Evolutionary conservation across 768 basidiomycete species (phyloP), one percentile per base, ranked within the genome.

Genomic region (Agrocybe praecox): DNA sequence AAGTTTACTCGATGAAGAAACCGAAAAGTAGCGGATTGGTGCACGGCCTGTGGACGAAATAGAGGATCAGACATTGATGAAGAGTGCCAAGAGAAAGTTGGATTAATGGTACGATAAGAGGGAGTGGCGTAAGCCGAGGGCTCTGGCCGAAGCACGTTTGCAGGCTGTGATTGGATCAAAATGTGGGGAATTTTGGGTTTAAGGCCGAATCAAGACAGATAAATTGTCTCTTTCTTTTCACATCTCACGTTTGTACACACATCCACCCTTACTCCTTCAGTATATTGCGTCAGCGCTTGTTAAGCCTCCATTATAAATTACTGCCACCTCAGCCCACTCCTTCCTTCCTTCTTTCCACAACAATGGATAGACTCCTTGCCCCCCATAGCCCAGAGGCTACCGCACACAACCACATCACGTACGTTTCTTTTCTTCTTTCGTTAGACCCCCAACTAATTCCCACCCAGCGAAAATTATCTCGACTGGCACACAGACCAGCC

Each of bases 321-420:
- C 36, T 40, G 36, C 54, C 61, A 49, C 44, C 54, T 49, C 47
- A 34, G 47, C 44, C 46, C 24, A 43, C 42, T 57, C 60, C 49
- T 60, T 49, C 15, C 43, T 61, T 48, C 44, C 34, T 33, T 36
- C 42, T 56, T 23, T 48, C 56, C 53, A 54, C 22, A 54, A 46
- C 59, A 59, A 89, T 92, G 84, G 87, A 89, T 62, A 83, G 83
- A 65, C 87, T 89, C 71, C 80, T 90, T 51, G 83, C 87, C 8
- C 89, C 90, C 21, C 78, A 89, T 56, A 84, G 88, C 19, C 86
- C 85, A 56, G 90, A 93, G 72, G 89, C 90, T 48, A 67, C 80
- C 54, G 90, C 91, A 21, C 82, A 92, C 72, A 77, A 67, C 60
- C 85, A 85, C 60, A 72, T 91, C 48, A 86, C 80, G 91, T 90